Base-by-base conservation (phyloP, 176 grass and related monocot genomes). In the Paspalum notatum region DNA sequence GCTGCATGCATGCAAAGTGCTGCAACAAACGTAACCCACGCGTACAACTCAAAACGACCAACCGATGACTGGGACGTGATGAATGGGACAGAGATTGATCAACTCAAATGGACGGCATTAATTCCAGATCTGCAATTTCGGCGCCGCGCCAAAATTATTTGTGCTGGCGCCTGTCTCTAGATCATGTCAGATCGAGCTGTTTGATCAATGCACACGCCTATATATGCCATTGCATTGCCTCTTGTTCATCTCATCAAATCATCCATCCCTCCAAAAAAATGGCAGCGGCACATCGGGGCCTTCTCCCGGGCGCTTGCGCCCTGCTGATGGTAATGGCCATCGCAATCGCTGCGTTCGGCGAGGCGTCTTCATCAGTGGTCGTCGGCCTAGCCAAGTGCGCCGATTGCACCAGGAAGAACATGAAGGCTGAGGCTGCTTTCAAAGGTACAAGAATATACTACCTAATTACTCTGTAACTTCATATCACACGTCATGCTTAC, bases 401-500 rank as follows among this genome's bases (percentile, higher is more conserved):
- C 8, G 67, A 79, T 57, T 85, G 83, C 83, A 85, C 75, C 0
- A 64, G 83, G 57, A 85, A 79, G 83, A 85, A 79, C 46, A 27
- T 74, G 81, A 83, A 83, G 10, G 38, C 70, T 4, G 70, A 83
- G 48, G 43, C 60, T 0, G 71, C 49, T 46, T 83, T 83, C 81
- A 83, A 75, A 61, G 58, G 80, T 82, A 72, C 1, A 70, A 1
- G 39, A 12, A 43, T 44, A 15, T 8, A 44, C 12, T n/a, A 12
- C 43, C 5, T 40, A 10, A 38, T 40, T 65, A 65, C 4, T 15
- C 7, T 42, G 9, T 6, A 66, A 11, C n/a, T 1, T 24, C 12
- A 21, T 32, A 32, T 32, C 32, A 24, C 13, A 50, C 26, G 12
- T 51, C 16, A n/a, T 72, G 17, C 8, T 8, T 64, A 32, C 32